Conservation (phyloP, 2,329 filamentous ascomycete genomes). For the Aplosporella prunicola region DNA sequence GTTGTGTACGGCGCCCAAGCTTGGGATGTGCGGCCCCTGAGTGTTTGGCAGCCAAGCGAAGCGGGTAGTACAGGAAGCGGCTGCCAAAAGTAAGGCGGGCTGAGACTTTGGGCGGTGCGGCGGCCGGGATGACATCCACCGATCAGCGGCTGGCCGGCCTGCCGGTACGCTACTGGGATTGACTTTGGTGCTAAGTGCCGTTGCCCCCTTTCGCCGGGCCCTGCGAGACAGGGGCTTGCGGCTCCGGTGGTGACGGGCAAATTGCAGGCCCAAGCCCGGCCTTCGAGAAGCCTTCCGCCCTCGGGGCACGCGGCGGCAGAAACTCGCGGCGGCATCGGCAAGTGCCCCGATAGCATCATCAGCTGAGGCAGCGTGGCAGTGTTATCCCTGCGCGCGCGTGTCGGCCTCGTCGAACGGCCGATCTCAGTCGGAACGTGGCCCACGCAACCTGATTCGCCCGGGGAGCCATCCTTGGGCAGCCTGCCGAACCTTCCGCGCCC, state of each 20-base stretch:
- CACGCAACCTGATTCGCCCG: slow-evolving; percentile 5
- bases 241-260: no score
- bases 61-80: slow-evolving; percentile 5
- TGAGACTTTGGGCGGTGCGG: slow-evolving; percentile 9
- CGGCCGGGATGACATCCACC: slow-evolving; percentile 7
- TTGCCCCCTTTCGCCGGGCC: slow-evolving; percentile 11
- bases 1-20: slow-evolving; percentile 7
- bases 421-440: slow-evolving; percentile 3
- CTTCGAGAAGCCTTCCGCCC: no score
- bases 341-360: slow-evolving; percentile 2
- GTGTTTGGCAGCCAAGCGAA: slow-evolving; percentile 9
- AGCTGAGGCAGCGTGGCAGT: slow-evolving; percentile 3
- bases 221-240: slow-evolving; percentile 9
- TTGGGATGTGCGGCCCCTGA: slow-evolving; percentile 8
- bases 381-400: slow-evolving; percentile 1
- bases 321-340: slow-evolving; percentile 8
- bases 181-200: slow-evolving; percentile 9
- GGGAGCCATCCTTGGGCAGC: neutral
- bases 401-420: slow-evolving; percentile 3
- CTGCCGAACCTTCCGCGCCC: slow-evolving; percentile 1
- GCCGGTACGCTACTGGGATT: slow-evolving; percentile 10
- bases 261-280: no score
- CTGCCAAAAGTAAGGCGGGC: slow-evolving; percentile 10
- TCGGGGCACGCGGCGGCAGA: no score
- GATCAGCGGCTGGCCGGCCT: slow-evolving; percentile 10